A percentile compares a stretch with the other conserved stretches of the same genome.
Conservation (phyloP, 2,329 filamentous ascomycete species). For the Ampelomyces quisqualis region DNA sequence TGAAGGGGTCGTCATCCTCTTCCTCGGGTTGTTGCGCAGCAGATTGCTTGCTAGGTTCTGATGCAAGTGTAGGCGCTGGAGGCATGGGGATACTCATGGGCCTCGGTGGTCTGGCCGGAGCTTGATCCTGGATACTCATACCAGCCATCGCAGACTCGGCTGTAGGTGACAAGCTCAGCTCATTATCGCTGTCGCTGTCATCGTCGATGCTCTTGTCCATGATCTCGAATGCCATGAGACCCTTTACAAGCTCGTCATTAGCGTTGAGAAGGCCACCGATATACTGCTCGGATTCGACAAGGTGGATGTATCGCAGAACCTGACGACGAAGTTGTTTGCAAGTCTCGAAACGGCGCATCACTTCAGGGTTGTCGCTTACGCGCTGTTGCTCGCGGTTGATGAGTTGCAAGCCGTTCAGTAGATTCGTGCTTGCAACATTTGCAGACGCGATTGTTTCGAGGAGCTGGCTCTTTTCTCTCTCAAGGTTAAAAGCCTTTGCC, state of each 20-base stretch:
- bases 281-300: conserved; percentile 86
- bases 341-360: conserved; percentile 74
- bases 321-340: conserved; percentile 85
- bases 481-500: conserved; percentile 72
- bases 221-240: conserved; percentile 91
- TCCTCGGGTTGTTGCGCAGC: conserved; percentile 60
- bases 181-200: conserved; percentile 64
- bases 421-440: conserved; percentile 85
- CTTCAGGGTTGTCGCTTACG: conserved; percentile 79
- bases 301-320: conserved; percentile 88
- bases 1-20: conserved; percentile 77
- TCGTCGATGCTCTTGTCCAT: conserved; percentile 82
- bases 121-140: conserved; percentile 45
- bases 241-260: conserved; percentile 92
- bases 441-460: conserved; percentile 85
- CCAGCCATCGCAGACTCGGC: conserved; percentile 49
- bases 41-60: conserved; percentile 42
- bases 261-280: conserved; percentile 87
- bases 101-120: conserved; percentile 54
- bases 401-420: conserved; percentile 81
- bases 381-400: conserved; percentile 88
- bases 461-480: conserved; percentile 84
- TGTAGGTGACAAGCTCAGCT: conserved; percentile 26
- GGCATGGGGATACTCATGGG: conserved; percentile 48
- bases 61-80: conserved; percentile 22